These are phyloP conservation scores for Galerina sulciceps DNA, from an alignment of 768 basidiomycete genomes.

Conservation along the genomic window DNA sequence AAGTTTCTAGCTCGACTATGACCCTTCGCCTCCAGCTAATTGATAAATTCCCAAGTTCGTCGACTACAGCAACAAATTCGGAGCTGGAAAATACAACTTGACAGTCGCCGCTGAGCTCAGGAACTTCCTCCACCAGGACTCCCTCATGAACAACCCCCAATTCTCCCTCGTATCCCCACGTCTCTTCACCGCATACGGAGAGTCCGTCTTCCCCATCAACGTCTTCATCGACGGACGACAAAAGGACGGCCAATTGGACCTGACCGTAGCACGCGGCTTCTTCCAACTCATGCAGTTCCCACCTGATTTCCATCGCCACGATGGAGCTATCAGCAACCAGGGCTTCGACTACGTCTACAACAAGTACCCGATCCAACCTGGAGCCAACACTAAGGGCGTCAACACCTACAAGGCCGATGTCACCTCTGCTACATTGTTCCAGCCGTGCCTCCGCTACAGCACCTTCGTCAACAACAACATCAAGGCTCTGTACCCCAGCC, in stretches of 20 bases:
- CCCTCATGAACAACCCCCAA: constrained; percentile 26
- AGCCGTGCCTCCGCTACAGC: constrained; percentile 22
- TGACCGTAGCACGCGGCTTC: constrained; percentile 25
- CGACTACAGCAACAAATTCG: constrained; percentile 23
- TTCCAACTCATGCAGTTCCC: constrained; percentile 27
- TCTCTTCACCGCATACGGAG: constrained; percentile 25
- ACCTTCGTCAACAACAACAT: constrained; percentile 25
- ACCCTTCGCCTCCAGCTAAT: background rate
- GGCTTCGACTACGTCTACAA: constrained; percentile 2
- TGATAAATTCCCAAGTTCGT: constrained; percentile 13
- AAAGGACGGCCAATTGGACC: constrained; percentile 15
- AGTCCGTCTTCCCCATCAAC: constrained; percentile 7
- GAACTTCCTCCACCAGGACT: constrained; percentile 25
- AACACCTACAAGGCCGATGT: constrained; percentile 24
- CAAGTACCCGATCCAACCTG: constrained; percentile 20
- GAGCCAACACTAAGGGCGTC: constrained; percentile 17
- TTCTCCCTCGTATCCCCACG: constrained; percentile 26
- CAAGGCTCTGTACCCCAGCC: constrained; percentile 23
- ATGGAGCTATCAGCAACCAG: constrained; percentile 10
- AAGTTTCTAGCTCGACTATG: background rate
- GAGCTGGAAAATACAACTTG: constrained; percentile 26
- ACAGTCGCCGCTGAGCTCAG: constrained; percentile 26
- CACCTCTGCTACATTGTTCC: constrained; percentile 19
- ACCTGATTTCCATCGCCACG: constrained; percentile 19
- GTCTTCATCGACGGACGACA: constrained; percentile 30